Evolutionary conservation across 2,329 filamentous ascomycete species (phyloP).

Genomic region (Neofusicoccum umdonicola): DNA sequence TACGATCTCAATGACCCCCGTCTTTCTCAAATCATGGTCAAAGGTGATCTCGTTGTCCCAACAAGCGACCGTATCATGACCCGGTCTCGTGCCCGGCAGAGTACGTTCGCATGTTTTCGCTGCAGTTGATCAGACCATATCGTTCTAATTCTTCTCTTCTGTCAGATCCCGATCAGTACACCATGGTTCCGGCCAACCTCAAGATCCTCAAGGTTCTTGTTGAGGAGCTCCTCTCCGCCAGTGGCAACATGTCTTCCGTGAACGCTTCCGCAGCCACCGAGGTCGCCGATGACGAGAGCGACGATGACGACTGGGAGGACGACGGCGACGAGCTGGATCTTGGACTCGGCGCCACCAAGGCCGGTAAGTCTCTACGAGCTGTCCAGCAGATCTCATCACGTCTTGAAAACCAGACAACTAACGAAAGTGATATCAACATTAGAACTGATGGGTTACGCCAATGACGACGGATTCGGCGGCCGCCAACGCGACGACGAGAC

Average conservation of each 20-base stretch:
- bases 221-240: slow-evolving; percentile 82
- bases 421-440: neutral
- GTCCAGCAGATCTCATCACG: too few relatives aligned
- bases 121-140: slow-evolving; percentile 17
- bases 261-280: slow-evolving; percentile 60
- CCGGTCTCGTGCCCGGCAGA: slow-evolving; percentile 80
- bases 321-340: slow-evolving; percentile 72
- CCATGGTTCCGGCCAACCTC: slow-evolving; percentile 78
- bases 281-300: slow-evolving; percentile 66
- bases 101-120: slow-evolving; percentile 46
- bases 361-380: slow-evolving; percentile 19
- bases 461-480: slow-evolving; percentile 47
- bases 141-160: neutral
- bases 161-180: slow-evolving; percentile 82
- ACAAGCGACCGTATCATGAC: slow-evolving; percentile 87
- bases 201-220: slow-evolving; percentile 97
- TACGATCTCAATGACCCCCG: slow-evolving; percentile 84
- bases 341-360: slow-evolving; percentile 51
- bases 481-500: slow-evolving; percentile 86
- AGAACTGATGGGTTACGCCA: slow-evolving; percentile 75
- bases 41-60: slow-evolving; percentile 84
- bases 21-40: slow-evolving; percentile 75
- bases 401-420: neutral
- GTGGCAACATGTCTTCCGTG: slow-evolving; percentile 38
- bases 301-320: slow-evolving; percentile 83